Evolutionary conservation across 495 filamentous ascomycete species (phyloP).

Genomic region (Oleoguttula mirabilis): DNA sequence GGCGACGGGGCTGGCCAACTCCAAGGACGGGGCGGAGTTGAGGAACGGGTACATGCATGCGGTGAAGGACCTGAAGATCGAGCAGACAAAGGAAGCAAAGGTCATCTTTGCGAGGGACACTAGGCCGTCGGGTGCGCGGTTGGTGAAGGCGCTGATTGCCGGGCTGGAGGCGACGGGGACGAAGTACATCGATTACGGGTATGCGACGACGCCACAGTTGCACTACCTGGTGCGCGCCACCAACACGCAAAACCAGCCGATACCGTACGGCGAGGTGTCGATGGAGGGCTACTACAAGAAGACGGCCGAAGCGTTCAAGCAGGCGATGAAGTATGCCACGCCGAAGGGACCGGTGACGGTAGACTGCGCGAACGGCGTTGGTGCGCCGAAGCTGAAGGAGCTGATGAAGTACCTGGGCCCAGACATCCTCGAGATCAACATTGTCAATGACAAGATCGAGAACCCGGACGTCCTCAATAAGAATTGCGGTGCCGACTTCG

Average conservation of each 20-base stretch:
- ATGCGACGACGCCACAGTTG: conserved; percentile 87
- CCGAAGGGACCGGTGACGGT: conserved; percentile 63
- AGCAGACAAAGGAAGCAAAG: conserved; percentile 64
- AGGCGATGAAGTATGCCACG: conserved; percentile 63
- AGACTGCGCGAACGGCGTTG: conserved; percentile 94
- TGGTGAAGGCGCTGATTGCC: conserved; percentile 64
- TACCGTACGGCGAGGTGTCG: conserved; percentile 75
- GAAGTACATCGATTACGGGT: conserved; percentile 66
- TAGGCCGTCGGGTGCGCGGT: conserved; percentile 72
- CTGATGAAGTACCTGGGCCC: conserved; percentile 71
- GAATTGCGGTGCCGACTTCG: conserved; percentile 90
- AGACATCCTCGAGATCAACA: conserved; percentile 59
- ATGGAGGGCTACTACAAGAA: conserved; percentile 95
- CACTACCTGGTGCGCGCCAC: conserved; percentile 92
- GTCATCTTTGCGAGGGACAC: conserved; percentile 91
- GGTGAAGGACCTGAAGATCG: conserved; percentile 54
- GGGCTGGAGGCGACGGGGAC: conserved; percentile 63
- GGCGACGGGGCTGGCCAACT: conserved; percentile 79
- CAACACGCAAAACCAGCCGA: conserved; percentile 73
- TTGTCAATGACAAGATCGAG: conserved; percentile 84
- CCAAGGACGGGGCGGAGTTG: conserved; percentile 57
- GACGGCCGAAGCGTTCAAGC: conserved; percentile 61
- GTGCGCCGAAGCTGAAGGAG: conserved; percentile 79
- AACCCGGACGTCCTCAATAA: conserved; percentile 79
- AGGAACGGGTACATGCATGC: conserved; percentile 42